Conservation (phyloP, 2,329 filamentous ascomycete species). For the Albophoma yamanashiensis region DNA sequence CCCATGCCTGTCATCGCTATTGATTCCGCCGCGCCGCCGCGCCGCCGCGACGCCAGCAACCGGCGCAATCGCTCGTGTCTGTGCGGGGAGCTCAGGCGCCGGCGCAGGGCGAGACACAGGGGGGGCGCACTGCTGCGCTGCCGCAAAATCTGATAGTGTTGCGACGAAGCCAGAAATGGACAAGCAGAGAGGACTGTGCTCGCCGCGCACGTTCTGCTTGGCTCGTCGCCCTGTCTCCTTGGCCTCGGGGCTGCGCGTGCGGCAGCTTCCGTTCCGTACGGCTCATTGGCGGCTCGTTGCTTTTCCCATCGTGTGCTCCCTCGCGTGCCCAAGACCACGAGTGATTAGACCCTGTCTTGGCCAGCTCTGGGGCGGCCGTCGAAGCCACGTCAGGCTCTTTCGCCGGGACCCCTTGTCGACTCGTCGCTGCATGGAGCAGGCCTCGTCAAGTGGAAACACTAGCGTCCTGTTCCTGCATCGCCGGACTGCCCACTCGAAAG, state of each 20-base stretch:
- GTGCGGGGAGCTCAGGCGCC: background rate
- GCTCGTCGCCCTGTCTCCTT: background rate
- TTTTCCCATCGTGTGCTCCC: background rate
- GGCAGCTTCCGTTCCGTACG: background rate
- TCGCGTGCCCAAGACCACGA: background rate
- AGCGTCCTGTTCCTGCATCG: slow-evolving; percentile 20
- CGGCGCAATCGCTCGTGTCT: background rate
- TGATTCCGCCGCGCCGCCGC: background rate
- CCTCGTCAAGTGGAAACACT: slow-evolving; percentile 20
- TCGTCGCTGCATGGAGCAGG: no score
- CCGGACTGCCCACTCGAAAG: background rate
- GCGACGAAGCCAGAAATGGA: background rate
- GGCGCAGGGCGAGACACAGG: background rate
- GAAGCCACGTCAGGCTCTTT: background rate
- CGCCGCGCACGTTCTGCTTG: background rate
- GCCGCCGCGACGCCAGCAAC: background rate
- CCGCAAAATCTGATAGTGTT: background rate
- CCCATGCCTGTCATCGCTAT: background rate
- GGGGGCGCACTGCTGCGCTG: background rate
- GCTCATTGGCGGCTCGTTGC: background rate
- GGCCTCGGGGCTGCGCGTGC: background rate
- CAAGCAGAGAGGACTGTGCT: background rate
- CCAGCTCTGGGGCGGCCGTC: background rate
- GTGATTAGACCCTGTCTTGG: background rate
- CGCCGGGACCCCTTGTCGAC: background rate